Conservation (phyloP, 1,284 basidiomycete genomes). For the Rhodotorula mucilaginosa region DNA sequence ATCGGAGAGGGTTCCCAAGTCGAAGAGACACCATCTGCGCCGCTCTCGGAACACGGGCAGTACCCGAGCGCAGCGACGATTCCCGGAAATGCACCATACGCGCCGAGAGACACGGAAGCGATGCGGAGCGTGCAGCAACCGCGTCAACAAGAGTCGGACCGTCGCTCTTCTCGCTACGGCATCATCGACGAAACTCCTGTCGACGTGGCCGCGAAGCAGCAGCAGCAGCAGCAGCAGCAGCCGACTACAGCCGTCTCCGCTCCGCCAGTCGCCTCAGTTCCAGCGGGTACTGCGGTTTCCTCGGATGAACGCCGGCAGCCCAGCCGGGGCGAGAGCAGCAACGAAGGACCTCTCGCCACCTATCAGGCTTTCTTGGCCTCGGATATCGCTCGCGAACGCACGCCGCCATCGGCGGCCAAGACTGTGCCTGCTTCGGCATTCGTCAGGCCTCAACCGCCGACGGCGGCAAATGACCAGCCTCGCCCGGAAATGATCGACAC, state of each 20-base stretch:
- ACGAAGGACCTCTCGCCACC: constrained; percentile 7
- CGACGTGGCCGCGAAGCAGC: background rate
- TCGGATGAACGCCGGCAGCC: background rate
- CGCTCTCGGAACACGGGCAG: background rate
- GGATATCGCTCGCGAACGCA: constrained; percentile 25
- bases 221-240: background rate
- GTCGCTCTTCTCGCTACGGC: constrained; percentile 5
- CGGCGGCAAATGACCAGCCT: background rate
- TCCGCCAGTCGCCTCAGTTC: background rate
- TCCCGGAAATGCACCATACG: background rate
- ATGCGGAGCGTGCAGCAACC: background rate
- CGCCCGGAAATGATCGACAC: background rate
- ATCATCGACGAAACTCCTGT: background rate
- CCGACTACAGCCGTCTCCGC: too few relatives aligned
- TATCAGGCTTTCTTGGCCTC: constrained; percentile 20
- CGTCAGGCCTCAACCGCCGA: background rate
- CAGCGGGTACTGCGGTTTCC: background rate
- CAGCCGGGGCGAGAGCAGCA: background rate
- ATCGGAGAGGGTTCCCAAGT: constrained; percentile 30
- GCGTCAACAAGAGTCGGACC: constrained; percentile 6
- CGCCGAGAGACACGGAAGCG: background rate
- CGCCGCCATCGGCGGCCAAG: constrained; percentile 12
- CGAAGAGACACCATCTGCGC: background rate
- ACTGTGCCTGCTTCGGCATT: background rate
- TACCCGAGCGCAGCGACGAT: background rate